Base-by-base conservation (phyloP, 306 rosid genomes). In the Begonia masoniana region DNA sequence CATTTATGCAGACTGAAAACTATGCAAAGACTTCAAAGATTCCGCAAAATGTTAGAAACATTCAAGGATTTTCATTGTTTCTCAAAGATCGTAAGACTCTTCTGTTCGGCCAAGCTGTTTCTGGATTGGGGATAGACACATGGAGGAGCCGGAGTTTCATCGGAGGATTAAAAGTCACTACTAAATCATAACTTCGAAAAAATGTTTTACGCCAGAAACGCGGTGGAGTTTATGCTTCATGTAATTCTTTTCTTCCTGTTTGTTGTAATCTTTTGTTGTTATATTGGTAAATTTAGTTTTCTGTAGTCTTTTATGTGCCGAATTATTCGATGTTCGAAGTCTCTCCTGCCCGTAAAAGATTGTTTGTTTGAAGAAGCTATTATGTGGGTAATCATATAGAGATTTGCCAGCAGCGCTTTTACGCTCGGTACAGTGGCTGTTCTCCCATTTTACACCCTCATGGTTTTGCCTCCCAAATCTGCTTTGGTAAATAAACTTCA, bases 391-490 rank as follows among this genome's bases (percentile, higher is more conserved):
- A 24, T 24, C 3, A 4, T 24, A 4, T 24, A 2, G 2, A 4
- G 31, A 63, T 75, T 91, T 54, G 84, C 94, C 51, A 79, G 75
- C 74, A 62, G 73, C 50, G 94, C 70, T 62, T 85, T 91, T 60
- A 77, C 94, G n/a, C 47, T 76, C 61, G 97, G 96, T 59, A 91
- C 96, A 57, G n/a, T 66, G 43, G 84, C 96, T 45, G 97, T 91
- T 54, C 94, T 91, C 50, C 97, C 97, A 26, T 91, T 81, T 70
- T 91, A 91, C 66, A 66, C 82, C 50, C 95, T 91, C 56, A 91
- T 91, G 96, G 94, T 91, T 76, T 50, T 86, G 50, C 94, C 94
- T 54, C 97, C 97, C 19, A 81, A 78, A 50, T 68, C 97, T 52
- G 72, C 73, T 53, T 62, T 85, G 39, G 96, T 85, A 83, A n/a